Base-by-base conservation (phyloP, 495 filamentous ascomycete genomes). In the Bombardia bombarda region DNA sequence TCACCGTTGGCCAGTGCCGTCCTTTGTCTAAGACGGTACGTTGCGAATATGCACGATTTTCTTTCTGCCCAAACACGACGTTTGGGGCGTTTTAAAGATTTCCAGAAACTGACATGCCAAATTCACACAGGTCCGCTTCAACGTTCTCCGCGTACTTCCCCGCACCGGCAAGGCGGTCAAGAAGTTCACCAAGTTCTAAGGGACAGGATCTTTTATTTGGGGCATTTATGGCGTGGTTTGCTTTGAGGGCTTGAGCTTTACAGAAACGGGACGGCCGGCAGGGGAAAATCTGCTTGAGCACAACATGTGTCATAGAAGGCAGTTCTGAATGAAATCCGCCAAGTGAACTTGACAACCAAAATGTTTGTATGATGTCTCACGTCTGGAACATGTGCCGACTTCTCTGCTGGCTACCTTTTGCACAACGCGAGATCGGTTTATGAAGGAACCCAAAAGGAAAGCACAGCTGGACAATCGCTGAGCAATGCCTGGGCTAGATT, bases 1-100 rank as follows among this genome's bases (percentile, higher is more conserved):
- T 99, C 58, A 95, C 89, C 53, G 92, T 99, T 71, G 92, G 92
- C 70, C 90, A 97, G 78, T 97, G 93, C 84, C 74, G 92, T 67
- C 93, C 93, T 60, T 78, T 99, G 51, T 85, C 79, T 84, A 97
- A 97, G 86, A 99, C 93, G 55, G 90, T 97, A 86, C 50, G 86
- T 82, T 50, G 3, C 23, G 16, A 21, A n/a, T 97, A 85, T n/a
- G n/a, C n/a, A n/a, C 51, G 86, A 82, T 38, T 38, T n/a, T 21
- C 8, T 34, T 17, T 17, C 16, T 34, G 7, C 13, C 32, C 10
- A 14, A 34, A 34, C 13, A 17, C 7, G 34, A 7, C 12, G 7
- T 18, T n/a, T 9, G 13, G 26, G 26, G 26, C 26, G 13, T 30
- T 30, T 6, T 21, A 23, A 19, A 4, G 4, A 38, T 13, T 14